A percentile compares a stretch with the other conserved stretches of the same genome.
phyloP scores from a whole-genome alignment of 805 yeast genomes.

The Candida ovalis region DNA sequence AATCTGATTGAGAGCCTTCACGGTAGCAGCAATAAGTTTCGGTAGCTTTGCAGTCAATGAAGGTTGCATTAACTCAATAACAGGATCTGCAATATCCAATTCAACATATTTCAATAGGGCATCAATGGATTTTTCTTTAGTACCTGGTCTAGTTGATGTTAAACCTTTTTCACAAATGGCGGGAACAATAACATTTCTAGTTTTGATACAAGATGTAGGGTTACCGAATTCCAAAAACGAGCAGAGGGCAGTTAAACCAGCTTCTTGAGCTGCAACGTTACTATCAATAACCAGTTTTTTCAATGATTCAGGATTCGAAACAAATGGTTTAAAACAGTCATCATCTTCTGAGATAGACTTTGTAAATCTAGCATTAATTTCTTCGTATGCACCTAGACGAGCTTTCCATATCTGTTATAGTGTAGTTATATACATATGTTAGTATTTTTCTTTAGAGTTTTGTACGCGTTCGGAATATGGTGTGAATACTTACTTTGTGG shows the following conservation, averaged over 20 bases:
- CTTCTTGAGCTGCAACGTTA: conserved; percentile 90
- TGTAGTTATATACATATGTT: too few species aligned
- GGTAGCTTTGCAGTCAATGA: conserved; percentile 63
- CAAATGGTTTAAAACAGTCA: conserved; percentile 47
- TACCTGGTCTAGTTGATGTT: conserved; percentile 68
- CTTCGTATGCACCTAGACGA: conserved; percentile 75
- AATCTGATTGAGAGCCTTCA: conserved; percentile 52
- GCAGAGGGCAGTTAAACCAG: conserved; percentile 58
- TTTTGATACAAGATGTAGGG: conserved; percentile 34
- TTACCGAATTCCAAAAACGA: conserved; percentile 59
- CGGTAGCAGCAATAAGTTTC: conserved; percentile 69
- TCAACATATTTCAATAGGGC: conserved; percentile 63
- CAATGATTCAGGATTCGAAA: conserved; percentile 50
- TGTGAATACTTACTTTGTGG: conserved; percentile 48
- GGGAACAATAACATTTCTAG: conserved; percentile 41
- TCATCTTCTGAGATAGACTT: conserved; percentile 54
- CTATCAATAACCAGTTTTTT: conserved; percentile 65
- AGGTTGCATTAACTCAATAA: conserved; percentile 65
- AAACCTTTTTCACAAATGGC: conserved; percentile 79
- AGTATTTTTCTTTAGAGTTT: neutral
- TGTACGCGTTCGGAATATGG: neutral
- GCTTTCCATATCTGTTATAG: conserved; percentile 67
- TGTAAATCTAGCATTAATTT: conserved; percentile 48
- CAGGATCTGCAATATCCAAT: conserved; percentile 58
- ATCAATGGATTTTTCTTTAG: conserved; percentile 62